phyloP scores from a whole-genome alignment of 306 rosid genomes.

The Abrus pulchellus region DNA sequence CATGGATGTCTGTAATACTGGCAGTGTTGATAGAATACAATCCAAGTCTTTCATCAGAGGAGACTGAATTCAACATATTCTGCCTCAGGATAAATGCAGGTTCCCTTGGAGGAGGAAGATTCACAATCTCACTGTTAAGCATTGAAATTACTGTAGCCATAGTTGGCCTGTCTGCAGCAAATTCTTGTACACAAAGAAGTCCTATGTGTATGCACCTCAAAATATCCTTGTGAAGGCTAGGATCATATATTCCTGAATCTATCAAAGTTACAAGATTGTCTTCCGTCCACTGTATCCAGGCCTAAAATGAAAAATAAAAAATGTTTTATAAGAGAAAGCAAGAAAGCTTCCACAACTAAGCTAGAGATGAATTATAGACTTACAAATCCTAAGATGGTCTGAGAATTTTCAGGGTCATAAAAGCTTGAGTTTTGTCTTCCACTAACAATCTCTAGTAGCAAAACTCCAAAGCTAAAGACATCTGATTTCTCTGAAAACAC shows the following conservation, averaged over 20 bases:
- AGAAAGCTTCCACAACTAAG: background rate
- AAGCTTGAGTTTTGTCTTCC: slow-evolving; percentile 45
- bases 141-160: slow-evolving; percentile 40
- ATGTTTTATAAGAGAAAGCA: background rate
- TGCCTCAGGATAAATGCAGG: slow-evolving; percentile 33
- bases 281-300: slow-evolving; percentile 49
- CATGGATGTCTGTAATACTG: slow-evolving; percentile 11
- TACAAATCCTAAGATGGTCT: slow-evolving; percentile 43
- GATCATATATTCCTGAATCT: slow-evolving; percentile 30
- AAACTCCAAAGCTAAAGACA: slow-evolving; percentile 47
- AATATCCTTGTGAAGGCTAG: background rate
- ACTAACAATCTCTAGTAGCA: slow-evolving; percentile 43
- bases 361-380: background rate
- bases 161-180: slow-evolving; percentile 31
- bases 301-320: slow-evolving; percentile 15
- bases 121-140: slow-evolving; percentile 34
- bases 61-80: background rate
- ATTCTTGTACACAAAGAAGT: slow-evolving; percentile 3
- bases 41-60: background rate
- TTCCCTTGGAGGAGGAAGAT: slow-evolving; percentile 40
- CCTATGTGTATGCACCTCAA: background rate
- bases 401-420: slow-evolving; percentile 12
- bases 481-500: slow-evolving; percentile 44
- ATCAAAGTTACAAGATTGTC: slow-evolving; percentile 27
- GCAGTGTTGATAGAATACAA: slow-evolving; percentile 12